phyloP scores from a whole-genome alignment of 106 monocot species.

The Dioscorea zingiberensis region DNA sequence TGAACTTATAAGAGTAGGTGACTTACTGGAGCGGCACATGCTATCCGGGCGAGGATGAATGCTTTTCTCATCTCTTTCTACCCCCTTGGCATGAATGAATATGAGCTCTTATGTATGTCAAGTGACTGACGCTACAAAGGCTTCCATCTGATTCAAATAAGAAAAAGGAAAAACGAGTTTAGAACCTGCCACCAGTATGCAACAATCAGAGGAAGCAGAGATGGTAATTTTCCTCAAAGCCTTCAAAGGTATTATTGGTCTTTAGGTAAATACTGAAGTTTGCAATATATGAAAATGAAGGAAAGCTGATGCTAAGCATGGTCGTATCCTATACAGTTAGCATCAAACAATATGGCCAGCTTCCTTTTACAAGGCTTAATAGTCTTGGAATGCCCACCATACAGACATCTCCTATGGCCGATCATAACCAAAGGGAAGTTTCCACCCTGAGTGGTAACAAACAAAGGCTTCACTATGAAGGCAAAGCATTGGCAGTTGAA shows the following conservation, averaged over 20 bases:
- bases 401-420: constrained; percentile 84
- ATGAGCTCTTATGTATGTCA: constrained; percentile 80
- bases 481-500: no score
- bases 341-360: constrained; percentile 80
- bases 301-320: no score
- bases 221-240: no score
- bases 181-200: no score
- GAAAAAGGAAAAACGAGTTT: background rate
- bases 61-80: constrained; percentile 79
- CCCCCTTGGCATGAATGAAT: constrained; percentile 83
- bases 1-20: constrained; percentile 26
- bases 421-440: constrained; percentile 92
- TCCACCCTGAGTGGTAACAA: constrained; percentile 99
- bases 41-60: constrained; percentile 89
- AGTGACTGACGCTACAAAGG: constrained; percentile 67
- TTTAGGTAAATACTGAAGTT: no score
- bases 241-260: no score
- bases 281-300: no score
- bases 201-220: no score
- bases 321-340: constrained; percentile 74
- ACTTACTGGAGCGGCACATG: constrained; percentile 71
- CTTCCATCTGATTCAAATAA: constrained; percentile 62
- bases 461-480: constrained; percentile 96
- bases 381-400: constrained; percentile 92
- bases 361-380: constrained; percentile 95